Conservation (phyloP, 2,329 filamentous ascomycete genomes). For the Sporothrix luriei region DNA sequence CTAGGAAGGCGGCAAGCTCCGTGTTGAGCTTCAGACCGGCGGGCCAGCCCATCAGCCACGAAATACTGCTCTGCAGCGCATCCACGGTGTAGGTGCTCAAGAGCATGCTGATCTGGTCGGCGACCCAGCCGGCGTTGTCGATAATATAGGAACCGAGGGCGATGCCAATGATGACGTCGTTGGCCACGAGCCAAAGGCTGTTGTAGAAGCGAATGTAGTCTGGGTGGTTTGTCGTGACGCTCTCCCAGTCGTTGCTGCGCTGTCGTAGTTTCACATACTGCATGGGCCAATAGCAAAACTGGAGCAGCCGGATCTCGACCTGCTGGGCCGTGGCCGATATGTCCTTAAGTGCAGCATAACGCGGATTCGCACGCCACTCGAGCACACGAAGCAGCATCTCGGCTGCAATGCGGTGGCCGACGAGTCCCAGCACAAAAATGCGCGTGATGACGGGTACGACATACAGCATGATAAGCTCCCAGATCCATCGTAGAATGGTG, state of each 20-base stretch:
- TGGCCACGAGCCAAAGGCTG: conserved; percentile 95
- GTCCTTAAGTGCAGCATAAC: conserved; percentile 86
- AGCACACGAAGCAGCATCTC: conserved; percentile 77
- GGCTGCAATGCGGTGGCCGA: conserved; percentile 77
- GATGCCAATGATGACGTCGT: conserved; percentile 98
- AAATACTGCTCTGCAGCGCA: conserved; percentile 83
- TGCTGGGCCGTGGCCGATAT: conserved; percentile 96
- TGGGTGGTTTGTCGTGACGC: conserved; percentile 89
- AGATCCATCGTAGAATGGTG: conserved; percentile 67
- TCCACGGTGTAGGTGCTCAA: conserved; percentile 83
- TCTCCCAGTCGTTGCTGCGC: conserved; percentile 90
- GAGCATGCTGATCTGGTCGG: conserved; percentile 73
- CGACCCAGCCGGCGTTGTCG: conserved; percentile 86
- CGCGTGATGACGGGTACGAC: conserved; percentile 74
- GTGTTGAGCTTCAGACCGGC: conserved; percentile 94
- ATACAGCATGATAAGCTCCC: conserved; percentile 72
- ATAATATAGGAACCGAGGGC: conserved; percentile 95
- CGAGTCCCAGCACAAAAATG: conserved; percentile 74
- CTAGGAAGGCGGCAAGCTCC: conserved; percentile 89
- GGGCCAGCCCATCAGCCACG: conserved; percentile 94
- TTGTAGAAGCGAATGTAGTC: conserved; percentile 99
- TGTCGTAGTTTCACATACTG: conserved; percentile 91
- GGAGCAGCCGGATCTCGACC: conserved; percentile 92
- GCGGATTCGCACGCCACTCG: conserved; percentile 80
- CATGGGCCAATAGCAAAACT: conserved; percentile 99